Percentiles rank a stretch among this genome's conserved stretches.
These are phyloP conservation scores for Graphilbum ipis-grandicollis DNA, from an alignment of 2,329 filamentous ascomycete genomes.

Conservation along the genomic window DNA sequence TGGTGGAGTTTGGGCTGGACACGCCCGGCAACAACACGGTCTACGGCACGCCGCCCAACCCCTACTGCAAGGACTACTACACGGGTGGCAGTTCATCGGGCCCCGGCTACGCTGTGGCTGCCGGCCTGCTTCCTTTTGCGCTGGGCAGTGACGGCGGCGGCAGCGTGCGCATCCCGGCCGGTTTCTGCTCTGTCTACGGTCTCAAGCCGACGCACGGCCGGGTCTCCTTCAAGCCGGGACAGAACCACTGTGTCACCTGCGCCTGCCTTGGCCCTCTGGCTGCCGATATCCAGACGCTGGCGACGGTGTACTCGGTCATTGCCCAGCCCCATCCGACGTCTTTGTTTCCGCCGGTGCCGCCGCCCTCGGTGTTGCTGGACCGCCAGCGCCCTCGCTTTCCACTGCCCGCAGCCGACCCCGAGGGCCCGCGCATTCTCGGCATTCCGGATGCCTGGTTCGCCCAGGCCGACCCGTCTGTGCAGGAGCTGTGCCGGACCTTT, in stretches of 20 bases:
- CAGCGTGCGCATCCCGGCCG: slow-evolving; percentile 54
- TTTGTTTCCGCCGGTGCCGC: slow-evolving; percentile 28
- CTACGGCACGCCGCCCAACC: slow-evolving; percentile 59
- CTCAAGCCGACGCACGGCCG: slow-evolving; percentile 55
- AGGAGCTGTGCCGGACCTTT: slow-evolving; percentile 21
- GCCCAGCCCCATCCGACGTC: slow-evolving; percentile 43
- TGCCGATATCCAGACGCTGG: slow-evolving; percentile 47
- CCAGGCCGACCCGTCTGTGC: slow-evolving; percentile 22
- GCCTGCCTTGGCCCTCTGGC: slow-evolving; percentile 53
- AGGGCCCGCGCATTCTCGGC: slow-evolving; percentile 35
- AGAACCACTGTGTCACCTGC: slow-evolving; percentile 40
- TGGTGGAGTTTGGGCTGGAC: slow-evolving; percentile 63
- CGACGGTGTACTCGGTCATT: slow-evolving; percentile 46
- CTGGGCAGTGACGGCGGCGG: slow-evolving; percentile 60
- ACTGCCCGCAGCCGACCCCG: not conserved
- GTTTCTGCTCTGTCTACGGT: slow-evolving; percentile 57
- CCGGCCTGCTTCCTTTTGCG: slow-evolving; percentile 54
- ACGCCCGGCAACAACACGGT: slow-evolving; percentile 61
- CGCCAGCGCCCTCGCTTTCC: slow-evolving; percentile 5
- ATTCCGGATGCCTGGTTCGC: slow-evolving; percentile 49
- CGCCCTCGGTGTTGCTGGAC: slow-evolving; percentile 10
- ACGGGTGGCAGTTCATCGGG: slow-evolving; percentile 63
- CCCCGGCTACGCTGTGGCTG: slow-evolving; percentile 50
- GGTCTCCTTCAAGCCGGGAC: slow-evolving; percentile 42
- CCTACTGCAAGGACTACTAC: slow-evolving; percentile 57